Evolutionary conservation across 352 stramenopile genomes (phyloP).

Genomic region (Globisporangium iwayamae): DNA sequence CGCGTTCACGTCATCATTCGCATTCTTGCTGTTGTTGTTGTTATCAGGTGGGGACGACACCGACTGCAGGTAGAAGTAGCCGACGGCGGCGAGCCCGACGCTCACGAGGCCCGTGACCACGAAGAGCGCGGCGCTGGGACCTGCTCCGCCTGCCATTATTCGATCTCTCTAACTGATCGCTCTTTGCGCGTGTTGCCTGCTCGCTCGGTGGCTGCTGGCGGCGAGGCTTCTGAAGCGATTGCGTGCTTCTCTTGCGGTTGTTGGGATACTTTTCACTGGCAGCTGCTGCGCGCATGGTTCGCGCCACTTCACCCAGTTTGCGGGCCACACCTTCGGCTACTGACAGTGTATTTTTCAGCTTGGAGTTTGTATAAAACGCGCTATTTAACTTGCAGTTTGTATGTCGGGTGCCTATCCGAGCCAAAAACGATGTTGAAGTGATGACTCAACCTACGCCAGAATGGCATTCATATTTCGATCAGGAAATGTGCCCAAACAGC

Average conservation of each 20-base stretch:
- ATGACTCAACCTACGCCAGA: too few relatives aligned
- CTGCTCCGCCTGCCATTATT: slow-evolving; percentile 26
- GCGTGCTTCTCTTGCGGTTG: neutral
- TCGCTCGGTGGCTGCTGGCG: neutral
- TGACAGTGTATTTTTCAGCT: too few relatives aligned
- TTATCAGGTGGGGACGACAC: neutral
- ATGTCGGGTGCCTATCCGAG: too few relatives aligned
- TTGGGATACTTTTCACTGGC: neutral
- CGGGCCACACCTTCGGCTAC: too few relatives aligned
- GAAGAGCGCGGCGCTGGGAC: slow-evolving; percentile 41
- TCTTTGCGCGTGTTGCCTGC: too few relatives aligned
- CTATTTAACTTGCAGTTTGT: too few relatives aligned
- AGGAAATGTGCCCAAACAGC: too few relatives aligned
- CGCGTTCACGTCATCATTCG: slow-evolving; percentile 6
- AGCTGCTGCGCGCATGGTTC: neutral
- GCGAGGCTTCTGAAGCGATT: neutral
- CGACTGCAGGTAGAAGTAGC: slow-evolving; percentile 55
- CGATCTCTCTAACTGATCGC: neutral
- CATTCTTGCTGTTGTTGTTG: neutral
- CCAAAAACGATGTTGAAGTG: neutral
- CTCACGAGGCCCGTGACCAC: slow-evolving; percentile 59
- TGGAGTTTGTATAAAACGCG: too few relatives aligned
- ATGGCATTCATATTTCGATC: too few relatives aligned
- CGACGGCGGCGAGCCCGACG: slow-evolving; percentile 49
- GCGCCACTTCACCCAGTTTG: neutral